Conservation (phyloP, 1,139 yeast species). For the Meyerozyma carpophila region DNA sequence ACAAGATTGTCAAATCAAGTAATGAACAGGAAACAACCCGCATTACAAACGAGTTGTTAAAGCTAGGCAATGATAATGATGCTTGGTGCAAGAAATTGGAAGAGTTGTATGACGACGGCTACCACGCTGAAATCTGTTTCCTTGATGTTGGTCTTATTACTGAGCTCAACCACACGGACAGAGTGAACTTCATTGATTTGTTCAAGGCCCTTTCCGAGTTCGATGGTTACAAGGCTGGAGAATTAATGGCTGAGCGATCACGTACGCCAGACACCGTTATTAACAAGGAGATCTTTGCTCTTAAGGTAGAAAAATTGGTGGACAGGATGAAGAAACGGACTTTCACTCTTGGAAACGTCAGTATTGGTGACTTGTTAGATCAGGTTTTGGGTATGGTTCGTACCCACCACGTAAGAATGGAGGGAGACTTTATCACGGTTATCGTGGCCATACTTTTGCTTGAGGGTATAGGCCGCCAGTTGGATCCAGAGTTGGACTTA, state of each 20-base stretch:
- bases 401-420: constrained; percentile 93
- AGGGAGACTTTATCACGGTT: constrained; percentile 91
- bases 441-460: constrained; percentile 82
- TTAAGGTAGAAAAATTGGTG: constrained; percentile 81
- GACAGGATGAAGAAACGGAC: constrained; percentile 79
- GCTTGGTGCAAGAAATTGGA: constrained; percentile 50
- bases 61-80: constrained; percentile 29
- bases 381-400: constrained; percentile 89
- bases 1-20: constrained; percentile 41
- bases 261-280: constrained; percentile 91
- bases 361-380: constrained; percentile 86
- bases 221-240: constrained; percentile 94
- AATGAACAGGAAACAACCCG: constrained; percentile 44
- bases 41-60: constrained; percentile 43
- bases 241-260: constrained; percentile 89
- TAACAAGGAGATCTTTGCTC: constrained; percentile 77
- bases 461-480: constrained; percentile 92
- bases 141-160: constrained; percentile 93
- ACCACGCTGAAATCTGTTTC: constrained; percentile 82
- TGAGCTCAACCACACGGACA: constrained; percentile 69
- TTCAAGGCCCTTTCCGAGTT: constrained; percentile 86
- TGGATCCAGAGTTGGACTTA: constrained; percentile 87
- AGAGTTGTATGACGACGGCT: constrained; percentile 53
- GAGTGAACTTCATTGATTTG: constrained; percentile 82
- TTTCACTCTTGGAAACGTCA: constrained; percentile 85